phyloP scores from a whole-genome alignment of 176 grass and related monocot genomes.

The Tillandsia fasciculata region DNA sequence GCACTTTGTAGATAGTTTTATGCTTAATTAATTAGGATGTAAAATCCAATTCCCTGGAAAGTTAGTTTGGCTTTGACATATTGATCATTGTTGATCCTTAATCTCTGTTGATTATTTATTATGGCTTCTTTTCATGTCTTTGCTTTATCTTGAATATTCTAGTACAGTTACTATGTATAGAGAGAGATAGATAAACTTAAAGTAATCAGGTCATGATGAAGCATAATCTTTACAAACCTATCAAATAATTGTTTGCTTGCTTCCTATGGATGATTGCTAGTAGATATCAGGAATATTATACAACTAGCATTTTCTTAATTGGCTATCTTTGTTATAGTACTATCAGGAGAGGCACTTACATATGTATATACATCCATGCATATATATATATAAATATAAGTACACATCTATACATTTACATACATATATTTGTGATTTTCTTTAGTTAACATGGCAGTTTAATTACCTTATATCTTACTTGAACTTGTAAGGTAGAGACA shows the following conservation, averaged over 20 bases:
- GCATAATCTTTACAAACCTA: not conserved
- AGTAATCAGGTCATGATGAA: not conserved
- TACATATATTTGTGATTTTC: too few species aligned
- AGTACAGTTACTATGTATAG: not conserved
- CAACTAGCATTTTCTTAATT: too few species aligned
- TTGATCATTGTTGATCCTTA: not conserved
- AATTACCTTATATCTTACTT: too few species aligned
- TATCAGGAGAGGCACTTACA: too few species aligned
- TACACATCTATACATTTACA: too few species aligned
- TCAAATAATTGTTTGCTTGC: not conserved
- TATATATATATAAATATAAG: too few species aligned
- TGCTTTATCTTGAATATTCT: not conserved
- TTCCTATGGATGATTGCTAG: too few species aligned
- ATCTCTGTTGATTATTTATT: not conserved
- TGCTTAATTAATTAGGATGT: not conserved
- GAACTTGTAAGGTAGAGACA: too few species aligned
- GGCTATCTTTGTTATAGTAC: too few species aligned
- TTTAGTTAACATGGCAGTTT: too few species aligned
- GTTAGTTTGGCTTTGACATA: not conserved
- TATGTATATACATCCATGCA: too few species aligned
- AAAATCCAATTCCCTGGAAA: not conserved
- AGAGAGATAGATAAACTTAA: not conserved
- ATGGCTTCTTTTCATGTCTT: not conserved
- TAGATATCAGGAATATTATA: too few species aligned
- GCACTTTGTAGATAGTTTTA: not conserved